phyloP scores from a whole-genome alignment of 23 red algal genomes.

The Gracilaria vermiculophylla region DNA sequence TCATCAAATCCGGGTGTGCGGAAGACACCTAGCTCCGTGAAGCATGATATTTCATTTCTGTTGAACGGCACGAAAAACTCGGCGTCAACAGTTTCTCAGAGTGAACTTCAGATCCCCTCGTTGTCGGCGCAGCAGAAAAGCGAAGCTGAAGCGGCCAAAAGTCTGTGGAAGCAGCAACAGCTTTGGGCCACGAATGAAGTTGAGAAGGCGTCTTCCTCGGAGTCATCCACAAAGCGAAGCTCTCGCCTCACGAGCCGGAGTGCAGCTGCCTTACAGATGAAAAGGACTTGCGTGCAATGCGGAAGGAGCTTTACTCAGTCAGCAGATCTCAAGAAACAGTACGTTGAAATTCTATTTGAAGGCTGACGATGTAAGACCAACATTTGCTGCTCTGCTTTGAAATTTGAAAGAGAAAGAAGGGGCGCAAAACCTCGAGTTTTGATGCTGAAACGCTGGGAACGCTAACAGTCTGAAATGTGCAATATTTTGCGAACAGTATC shows the following conservation, averaged over 20 bases:
- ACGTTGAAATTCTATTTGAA: background rate
- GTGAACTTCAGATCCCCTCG: background rate
- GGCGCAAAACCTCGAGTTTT: too few relatives aligned
- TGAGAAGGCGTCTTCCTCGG: background rate
- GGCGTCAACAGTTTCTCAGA: background rate
- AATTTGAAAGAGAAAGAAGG: too few relatives aligned
- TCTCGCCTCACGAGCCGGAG: background rate
- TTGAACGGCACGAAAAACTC: background rate
- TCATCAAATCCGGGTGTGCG: background rate
- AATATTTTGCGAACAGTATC: background rate
- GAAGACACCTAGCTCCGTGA: background rate
- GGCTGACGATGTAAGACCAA: too few relatives aligned
- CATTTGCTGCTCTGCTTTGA: background rate
- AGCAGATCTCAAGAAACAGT: slow-evolving; percentile 49
- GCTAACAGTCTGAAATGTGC: background rate
- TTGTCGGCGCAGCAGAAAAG: background rate
- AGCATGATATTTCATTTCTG: slow-evolving; percentile 17
- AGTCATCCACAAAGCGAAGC: background rate
- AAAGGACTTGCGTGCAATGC: slow-evolving; percentile 29
- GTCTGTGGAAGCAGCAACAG: background rate
- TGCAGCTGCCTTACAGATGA: background rate
- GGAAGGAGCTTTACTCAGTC: slow-evolving; percentile 32
- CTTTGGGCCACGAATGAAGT: slow-evolving; percentile 8
- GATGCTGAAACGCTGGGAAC: too few relatives aligned
- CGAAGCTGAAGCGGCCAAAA: background rate